Evolutionary conservation across 495 filamentous ascomycete genomes (phyloP), one percentile per base, ranked within the genome.

Genomic region (Chaetomium cochliodes): DNA sequence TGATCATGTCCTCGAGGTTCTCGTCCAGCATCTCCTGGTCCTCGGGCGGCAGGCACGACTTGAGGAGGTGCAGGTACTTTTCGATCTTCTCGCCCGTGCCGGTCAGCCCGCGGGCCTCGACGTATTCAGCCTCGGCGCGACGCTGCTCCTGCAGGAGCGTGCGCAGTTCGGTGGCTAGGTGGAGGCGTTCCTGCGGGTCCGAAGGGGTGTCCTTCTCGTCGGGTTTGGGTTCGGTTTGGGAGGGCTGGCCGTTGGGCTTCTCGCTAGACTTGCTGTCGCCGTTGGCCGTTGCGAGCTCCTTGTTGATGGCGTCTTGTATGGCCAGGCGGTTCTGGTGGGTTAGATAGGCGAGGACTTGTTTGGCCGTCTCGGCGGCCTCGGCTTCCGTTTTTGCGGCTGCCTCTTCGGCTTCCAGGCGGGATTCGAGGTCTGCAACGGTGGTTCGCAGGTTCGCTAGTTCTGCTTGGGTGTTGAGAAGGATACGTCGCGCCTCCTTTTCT

Each of bases 401-500:
- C 11, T 82, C 80, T 33, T 78, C 79, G 18, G 78, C 59, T 64
- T 82, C 80, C 30, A 81, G 62, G 41, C 76, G 72, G 9, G 67
- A 66, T 26, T 80, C 74, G 7, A 85, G 70, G 26, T 85, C 84
- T 25, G 78, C 70, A 26, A 84, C 76, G 61, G 83, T 74, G 30
- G 78, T 74, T 25, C 75, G 77, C 23, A 86, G 74, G 8, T 75
- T 76, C 6, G 78, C 76, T 16, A 87, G 70, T 68, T 90, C 87
- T 11, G 75, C 80, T 42, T 83, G 77, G 5, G 85, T 80, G 62
- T 81, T 82, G 25, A 66, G 67, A 12, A 85, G 73, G 53, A 88
- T 82, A 5, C 85, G 80, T 49, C 81, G 75, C 3, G 86, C 85
- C 53, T 88, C 87, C 33, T 72, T 75, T 52, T 84, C 78, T 25